Evolutionary conservation across 2,329 filamentous ascomycete species (phyloP), one percentile per base, ranked within the genome.

Genomic region (Tricladium varicosporioides): DNA sequence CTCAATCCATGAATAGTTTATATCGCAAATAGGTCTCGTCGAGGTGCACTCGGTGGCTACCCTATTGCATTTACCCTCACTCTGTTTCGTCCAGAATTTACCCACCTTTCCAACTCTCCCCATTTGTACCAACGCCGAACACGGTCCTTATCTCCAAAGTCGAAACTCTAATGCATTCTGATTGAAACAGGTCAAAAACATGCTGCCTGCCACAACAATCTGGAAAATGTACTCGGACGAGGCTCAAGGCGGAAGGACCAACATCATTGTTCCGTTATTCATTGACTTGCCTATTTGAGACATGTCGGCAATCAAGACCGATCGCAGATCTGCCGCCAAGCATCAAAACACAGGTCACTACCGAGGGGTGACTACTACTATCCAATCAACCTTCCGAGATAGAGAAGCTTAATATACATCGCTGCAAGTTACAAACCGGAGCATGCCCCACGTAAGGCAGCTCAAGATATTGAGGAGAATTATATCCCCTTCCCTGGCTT

Each of bases 271-370:
- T 33, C 27, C 43, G 22, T 15, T 48, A 22, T 27, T 33, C 14
- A 33, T 14, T 15, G 36, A 57, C 50, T 54, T 58, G 51, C 56
- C 56, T 54, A 15, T 48, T 52, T 32, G 42, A 48, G 56, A 51
- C 27, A 15, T n/a, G 42, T n/a, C 16, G 8, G 43, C 45, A 42
- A 31, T 49, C 27, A 48, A 13, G 36, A 19, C 32, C 44, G 32
- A 57, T 16, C 40, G 50, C 55, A 51, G 55, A 57, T 58, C 51
- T 43, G 19, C 15, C 33, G 48, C 51, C 51, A 15, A 49, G 56
- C 56, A 43, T 51, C 40, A 54, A 36, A 54, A 27, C 40, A 16
- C 47, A 45, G 42, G 31, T 42, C 50, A 58, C 51, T 54, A 47
- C 51, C 56, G 49, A 49, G 14, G 44, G 16, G 16, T 33, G 27